phyloP scores from a whole-genome alignment of 768 basidiomycete genomes.

The Sarcodon aspratus region DNA sequence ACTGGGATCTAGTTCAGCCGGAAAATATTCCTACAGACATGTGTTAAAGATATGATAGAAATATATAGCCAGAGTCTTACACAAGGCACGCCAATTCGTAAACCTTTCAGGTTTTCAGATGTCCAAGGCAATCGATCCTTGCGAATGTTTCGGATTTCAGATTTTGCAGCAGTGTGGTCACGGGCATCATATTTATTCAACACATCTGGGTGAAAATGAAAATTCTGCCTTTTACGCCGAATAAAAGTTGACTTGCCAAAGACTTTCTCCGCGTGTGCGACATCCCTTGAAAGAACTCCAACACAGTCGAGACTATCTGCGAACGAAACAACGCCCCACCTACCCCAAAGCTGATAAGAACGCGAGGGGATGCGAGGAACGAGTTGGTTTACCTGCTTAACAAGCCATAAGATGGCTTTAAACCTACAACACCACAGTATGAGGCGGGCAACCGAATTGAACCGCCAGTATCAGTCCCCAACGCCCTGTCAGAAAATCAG shows the following conservation, averaged over 20 bases:
- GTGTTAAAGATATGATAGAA: neutral
- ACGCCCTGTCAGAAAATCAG: slow-evolving; percentile 40
- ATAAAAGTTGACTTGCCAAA: slow-evolving; percentile 43
- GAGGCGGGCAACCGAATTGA: slow-evolving; percentile 89
- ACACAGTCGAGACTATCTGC: slow-evolving; percentile 95
- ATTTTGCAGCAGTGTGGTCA: slow-evolving; percentile 65
- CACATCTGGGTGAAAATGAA: slow-evolving; percentile 15
- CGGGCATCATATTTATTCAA: slow-evolving; percentile 39
- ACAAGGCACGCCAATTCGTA: slow-evolving; percentile 70
- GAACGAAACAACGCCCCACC: slow-evolving; percentile 87
- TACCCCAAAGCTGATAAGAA: slow-evolving; percentile 13
- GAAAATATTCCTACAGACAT: slow-evolving; percentile 62
- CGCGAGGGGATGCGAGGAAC: neutral
- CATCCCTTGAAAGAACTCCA: slow-evolving; percentile 58
- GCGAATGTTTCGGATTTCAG: slow-evolving; percentile 17
- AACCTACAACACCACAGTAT: slow-evolving; percentile 84
- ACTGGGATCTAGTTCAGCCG: slow-evolving; percentile 41
- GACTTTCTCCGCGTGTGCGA: slow-evolving; percentile 35
- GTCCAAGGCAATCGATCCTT: neutral
- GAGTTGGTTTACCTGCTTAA: slow-evolving; percentile 59
- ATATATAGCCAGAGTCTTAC: slow-evolving; percentile 20
- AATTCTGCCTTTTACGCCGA: neutral
- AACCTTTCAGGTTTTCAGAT: slow-evolving; percentile 26
- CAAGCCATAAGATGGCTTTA: slow-evolving; percentile 93
- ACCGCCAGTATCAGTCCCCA: slow-evolving; percentile 94